Base-by-base conservation (phyloP, 208 protist genomes). In the Crithidia sp. region DNA sequence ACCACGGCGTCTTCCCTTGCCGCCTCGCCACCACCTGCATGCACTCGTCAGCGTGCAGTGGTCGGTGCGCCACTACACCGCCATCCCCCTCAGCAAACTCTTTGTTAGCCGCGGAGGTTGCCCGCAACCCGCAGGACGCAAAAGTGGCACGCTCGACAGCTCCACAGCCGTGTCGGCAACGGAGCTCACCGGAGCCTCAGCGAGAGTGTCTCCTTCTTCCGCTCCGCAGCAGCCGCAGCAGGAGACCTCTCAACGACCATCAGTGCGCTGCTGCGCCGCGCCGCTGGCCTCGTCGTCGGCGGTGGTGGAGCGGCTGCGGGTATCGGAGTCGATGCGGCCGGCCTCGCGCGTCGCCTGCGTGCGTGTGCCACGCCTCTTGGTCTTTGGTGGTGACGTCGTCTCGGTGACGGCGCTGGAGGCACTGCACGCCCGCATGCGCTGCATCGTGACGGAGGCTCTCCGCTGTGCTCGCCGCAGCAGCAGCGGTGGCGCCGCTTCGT, bases 301-400 rank as follows among this genome's bases (percentile, higher is more conserved):
- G 13, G 52, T 43, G 28, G 37, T 37, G 17, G 49, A 9, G 17
- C 9, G n/a, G 50, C 54, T 71, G 16, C 66, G 66, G 13, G 66
- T 71, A 36, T 36, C 45, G 16, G 67, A 73, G 13, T 54, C 44
- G 2, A 9, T 16, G 37, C 55, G 19, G 7, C 49, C 40, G 5
- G 44, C 55, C 2, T 17, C 73, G 2, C 63, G 40, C 67, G 50
- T 44, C n/a, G 56, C 52, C 55, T 79, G 58, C 17, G 79, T 86
- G 36, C 85, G 82, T 19, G 53, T 91, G 9, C 87, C 87, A 4
- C 87, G 87, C 5, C 43, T 96, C 7, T 79, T 96, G 39, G 90
- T 96, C 76, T 94, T 96, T 77, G 92, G 92, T 44, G 92, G 92
- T 0, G 92, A 95, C 59, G 74, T 85, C 13, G 92, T 96, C 17